Conservation (phyloP, 192 early-diverging fungal genomes). For the Coemansia sp. region DNA sequence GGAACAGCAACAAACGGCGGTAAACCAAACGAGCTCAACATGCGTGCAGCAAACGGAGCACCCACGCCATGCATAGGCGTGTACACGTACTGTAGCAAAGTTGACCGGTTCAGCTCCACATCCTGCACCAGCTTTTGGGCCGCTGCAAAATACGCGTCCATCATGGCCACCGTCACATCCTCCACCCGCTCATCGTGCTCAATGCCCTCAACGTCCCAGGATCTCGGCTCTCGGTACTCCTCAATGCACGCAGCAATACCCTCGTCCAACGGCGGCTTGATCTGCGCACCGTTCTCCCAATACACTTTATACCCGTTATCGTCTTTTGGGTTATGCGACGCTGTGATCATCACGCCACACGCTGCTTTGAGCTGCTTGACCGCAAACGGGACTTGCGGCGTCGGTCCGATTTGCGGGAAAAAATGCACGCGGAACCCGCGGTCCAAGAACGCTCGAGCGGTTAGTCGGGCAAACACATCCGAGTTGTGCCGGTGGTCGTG, state of each 20-base stretch:
- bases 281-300: slow-evolving; percentile 89
- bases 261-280: slow-evolving; percentile 84
- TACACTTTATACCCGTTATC: slow-evolving; percentile 93
- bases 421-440: slow-evolving; percentile 79
- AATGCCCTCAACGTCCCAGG: slow-evolving; percentile 68
- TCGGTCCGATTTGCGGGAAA: slow-evolving; percentile 73
- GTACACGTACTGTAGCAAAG: slow-evolving; percentile 66
- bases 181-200: slow-evolving; percentile 52
- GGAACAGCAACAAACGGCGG: slow-evolving; percentile 63
- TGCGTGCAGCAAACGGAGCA: slow-evolving; percentile 66
- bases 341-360: slow-evolving; percentile 95
- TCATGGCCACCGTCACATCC: slow-evolving; percentile 63
- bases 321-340: slow-evolving; percentile 91
- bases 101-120: slow-evolving; percentile 13
- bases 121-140: slow-evolving; percentile 32
- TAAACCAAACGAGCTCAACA: slow-evolving; percentile 70
- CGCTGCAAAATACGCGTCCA: slow-evolving; percentile 73
- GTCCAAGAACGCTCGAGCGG: slow-evolving; percentile 78
- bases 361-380: slow-evolving; percentile 69
- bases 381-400: slow-evolving; percentile 84
- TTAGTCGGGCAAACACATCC: slow-evolving; percentile 73
- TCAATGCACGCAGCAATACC: slow-evolving; percentile 79
- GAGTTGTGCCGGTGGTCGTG: slow-evolving; percentile 95
- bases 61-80: slow-evolving; percentile 98
- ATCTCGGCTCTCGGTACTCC: slow-evolving; percentile 59